These are phyloP conservation scores for Comarum palustre DNA, from an alignment of 306 rosid species.

Conservation along the genomic window DNA sequence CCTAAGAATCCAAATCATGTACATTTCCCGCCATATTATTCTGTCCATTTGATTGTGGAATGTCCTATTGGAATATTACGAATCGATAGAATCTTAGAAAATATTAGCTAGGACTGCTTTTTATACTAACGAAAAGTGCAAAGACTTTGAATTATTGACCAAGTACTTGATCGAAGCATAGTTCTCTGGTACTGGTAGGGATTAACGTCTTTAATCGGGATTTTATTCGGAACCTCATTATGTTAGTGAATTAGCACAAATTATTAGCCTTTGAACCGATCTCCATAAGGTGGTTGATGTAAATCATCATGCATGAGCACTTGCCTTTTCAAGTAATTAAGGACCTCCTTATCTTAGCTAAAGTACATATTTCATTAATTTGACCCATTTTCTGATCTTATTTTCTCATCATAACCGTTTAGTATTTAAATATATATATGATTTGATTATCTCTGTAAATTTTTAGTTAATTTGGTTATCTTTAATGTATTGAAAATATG, in stretches of 20 bases:
- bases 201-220: slow-evolving; percentile 4
- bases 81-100: slow-evolving; percentile 30
- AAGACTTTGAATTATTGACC: slow-evolving; percentile 22
- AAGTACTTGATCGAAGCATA: slow-evolving; percentile 20
- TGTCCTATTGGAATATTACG: slow-evolving; percentile 40
- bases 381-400: too few relatives aligned
- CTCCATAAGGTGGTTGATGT: slow-evolving; percentile 2
- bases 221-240: slow-evolving; percentile 22
- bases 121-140: slow-evolving; percentile 23
- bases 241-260: slow-evolving; percentile 9
- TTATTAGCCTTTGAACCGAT: slow-evolving; percentile 22
- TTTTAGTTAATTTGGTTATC: too few relatives aligned
- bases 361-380: too few relatives aligned
- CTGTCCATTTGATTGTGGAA: slow-evolving; percentile 42
- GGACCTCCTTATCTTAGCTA: too few relatives aligned
- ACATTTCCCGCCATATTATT: slow-evolving; percentile 43
- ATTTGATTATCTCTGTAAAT: too few relatives aligned
- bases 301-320: background rate
- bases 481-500: too few relatives aligned
- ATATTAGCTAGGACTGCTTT: slow-evolving; percentile 26
- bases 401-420: too few relatives aligned
- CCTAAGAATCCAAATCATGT: slow-evolving; percentile 34
- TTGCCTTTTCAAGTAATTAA: too few relatives aligned
- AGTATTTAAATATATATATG: too few relatives aligned
- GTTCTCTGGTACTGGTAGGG: background rate